Conservation (phyloP, 257 asterid genomes). For the Capsicum rhomboideum region DNA sequence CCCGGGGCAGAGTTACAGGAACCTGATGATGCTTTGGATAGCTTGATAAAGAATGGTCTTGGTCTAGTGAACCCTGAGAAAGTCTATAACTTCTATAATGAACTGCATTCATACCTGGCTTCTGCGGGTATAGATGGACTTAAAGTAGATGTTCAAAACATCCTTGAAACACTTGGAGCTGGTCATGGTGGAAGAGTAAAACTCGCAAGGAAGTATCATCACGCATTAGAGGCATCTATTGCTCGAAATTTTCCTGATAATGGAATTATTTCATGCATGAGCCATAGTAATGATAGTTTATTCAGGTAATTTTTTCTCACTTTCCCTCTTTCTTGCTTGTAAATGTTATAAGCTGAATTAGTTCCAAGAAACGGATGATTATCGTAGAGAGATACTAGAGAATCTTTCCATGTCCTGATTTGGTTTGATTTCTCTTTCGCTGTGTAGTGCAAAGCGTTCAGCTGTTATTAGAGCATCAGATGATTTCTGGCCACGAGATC, state of each 20-base stretch:
- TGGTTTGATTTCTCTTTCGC: neutral
- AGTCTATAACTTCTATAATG: conserved; percentile 61
- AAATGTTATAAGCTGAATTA: neutral
- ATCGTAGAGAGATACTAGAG: neutral
- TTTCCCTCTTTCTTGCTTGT: neutral
- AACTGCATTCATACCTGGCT: conserved; percentile 70
- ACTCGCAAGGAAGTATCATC: conserved; percentile 78
- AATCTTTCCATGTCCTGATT: neutral
- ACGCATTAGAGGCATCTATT: conserved; percentile 79
- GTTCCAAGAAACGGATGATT: neutral
- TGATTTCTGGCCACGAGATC: conserved; percentile 91
- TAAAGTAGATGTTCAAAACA: conserved; percentile 56
- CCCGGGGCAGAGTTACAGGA: conserved; percentile 67
- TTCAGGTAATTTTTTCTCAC: conserved; percentile 44
- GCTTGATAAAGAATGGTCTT: conserved; percentile 65
- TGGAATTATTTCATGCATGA: conserved; percentile 92
- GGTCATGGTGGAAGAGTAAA: conserved; percentile 87
- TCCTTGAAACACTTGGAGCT: conserved; percentile 83
- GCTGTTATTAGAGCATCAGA: conserved; percentile 88
- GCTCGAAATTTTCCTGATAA: conserved; percentile 69
- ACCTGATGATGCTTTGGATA: conserved; percentile 47
- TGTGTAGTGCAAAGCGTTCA: conserved; percentile 54
- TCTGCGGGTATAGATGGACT: conserved; percentile 77
- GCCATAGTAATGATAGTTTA: conserved; percentile 82
- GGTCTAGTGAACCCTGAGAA: conserved; percentile 87